These are phyloP conservation scores for Ceratocystis ficicola DNA, from an alignment of 2,329 filamentous ascomycete species.

Conservation along the genomic window DNA sequence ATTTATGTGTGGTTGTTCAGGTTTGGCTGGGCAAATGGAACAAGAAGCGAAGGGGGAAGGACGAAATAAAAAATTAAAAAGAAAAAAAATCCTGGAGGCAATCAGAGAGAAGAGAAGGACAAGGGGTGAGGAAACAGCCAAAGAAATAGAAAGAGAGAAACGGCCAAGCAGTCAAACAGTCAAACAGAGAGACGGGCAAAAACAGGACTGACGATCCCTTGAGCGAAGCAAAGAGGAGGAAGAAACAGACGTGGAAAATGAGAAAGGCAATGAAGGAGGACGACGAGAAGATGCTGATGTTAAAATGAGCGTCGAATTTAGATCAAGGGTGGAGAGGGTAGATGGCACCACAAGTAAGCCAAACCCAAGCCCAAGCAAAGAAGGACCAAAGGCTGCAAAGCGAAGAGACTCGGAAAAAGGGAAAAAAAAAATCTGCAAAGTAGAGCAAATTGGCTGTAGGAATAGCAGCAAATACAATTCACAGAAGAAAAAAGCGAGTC, in stretches of 20 bases:
- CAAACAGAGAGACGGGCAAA: neutral
- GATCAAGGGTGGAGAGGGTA: neutral
- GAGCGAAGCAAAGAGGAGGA: neutral
- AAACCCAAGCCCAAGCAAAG: neutral
- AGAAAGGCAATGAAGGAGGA: neutral
- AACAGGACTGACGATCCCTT: constrained; percentile 3
- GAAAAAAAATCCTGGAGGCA: neutral
- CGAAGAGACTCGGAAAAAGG: neutral
- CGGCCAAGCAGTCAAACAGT: neutral
- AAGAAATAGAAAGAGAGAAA: neutral
- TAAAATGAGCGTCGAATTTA: constrained; percentile 6
- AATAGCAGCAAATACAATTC: neutral
- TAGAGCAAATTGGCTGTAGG: neutral
- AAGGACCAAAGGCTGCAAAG: constrained; percentile 3
- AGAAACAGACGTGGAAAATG: neutral
- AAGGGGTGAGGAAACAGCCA: neutral
- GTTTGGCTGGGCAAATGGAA: neutral
- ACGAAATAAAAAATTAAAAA: neutral
- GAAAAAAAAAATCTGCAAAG: neutral
- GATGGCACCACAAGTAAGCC: neutral
- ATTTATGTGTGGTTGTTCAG: neutral
- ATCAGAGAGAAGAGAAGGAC: neutral
- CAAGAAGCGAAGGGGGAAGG: neutral
- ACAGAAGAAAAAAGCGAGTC: constrained; percentile 3
- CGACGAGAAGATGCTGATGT: neutral